Conservation (phyloP, 495 filamentous ascomycete species). For the Neurospora sp. region DNA sequence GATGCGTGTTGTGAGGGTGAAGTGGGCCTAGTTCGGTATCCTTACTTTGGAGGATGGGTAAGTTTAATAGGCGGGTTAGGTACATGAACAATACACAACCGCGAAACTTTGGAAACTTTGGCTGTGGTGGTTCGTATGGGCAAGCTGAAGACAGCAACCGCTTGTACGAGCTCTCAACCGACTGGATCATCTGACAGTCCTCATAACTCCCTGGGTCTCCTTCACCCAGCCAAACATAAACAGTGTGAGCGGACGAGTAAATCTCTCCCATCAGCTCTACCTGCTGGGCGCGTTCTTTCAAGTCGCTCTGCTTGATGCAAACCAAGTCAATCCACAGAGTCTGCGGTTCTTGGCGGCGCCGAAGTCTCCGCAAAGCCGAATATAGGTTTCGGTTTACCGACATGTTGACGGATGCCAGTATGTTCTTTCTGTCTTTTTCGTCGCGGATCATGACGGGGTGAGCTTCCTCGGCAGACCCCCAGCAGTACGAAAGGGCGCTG, state of each 20-base stretch:
- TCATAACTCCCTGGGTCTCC: neutral
- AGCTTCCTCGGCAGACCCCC: neutral
- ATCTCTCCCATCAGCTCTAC: constrained; percentile 17
- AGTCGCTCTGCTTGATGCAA: constrained; percentile 13
- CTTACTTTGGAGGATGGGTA: too few species aligned
- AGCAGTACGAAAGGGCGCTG: constrained; percentile 8
- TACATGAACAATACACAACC: too few species aligned
- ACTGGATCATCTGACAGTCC: neutral
- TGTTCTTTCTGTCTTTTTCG: neutral
- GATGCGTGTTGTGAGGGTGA: neutral
- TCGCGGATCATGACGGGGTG: neutral
- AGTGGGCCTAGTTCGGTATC: neutral
- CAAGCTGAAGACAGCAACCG: neutral
- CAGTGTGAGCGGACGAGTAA: constrained; percentile 8
- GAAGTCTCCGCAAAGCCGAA: constrained; percentile 1
- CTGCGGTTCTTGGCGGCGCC: neutral
- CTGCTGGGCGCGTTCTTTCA: constrained; percentile 13
- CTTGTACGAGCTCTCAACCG: neutral
- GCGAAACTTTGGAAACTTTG: too few species aligned
- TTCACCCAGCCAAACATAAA: constrained; percentile 23
- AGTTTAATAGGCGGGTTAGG: too few species aligned
- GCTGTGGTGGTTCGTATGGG: neutral
- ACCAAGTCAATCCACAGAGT: neutral
- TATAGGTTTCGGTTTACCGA: neutral
- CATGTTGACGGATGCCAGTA: neutral